These are phyloP conservation scores for Colletotrichum paranaense DNA, from an alignment of 2,329 filamentous ascomycete species.

Conservation along the genomic window DNA sequence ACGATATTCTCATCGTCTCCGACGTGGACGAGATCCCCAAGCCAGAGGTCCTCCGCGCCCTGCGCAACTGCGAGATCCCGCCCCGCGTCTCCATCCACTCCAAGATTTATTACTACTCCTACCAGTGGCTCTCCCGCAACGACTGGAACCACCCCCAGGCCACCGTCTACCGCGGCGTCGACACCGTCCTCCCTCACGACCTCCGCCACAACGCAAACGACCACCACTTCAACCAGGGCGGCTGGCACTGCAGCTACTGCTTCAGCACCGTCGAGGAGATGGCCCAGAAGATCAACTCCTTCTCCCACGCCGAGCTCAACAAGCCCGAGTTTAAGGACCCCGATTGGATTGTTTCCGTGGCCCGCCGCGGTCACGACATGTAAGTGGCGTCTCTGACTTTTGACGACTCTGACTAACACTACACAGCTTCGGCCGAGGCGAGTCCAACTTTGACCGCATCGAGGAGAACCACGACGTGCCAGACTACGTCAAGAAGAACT, in stretches of 20 bases:
- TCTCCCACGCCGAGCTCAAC: constrained; percentile 53
- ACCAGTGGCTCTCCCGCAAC: constrained; percentile 59
- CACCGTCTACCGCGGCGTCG: constrained; percentile 58
- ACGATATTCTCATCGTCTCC: constrained; percentile 69
- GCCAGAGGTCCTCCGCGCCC: constrained; percentile 58
- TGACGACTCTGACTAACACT: constrained; percentile 19
- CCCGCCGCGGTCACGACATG: constrained; percentile 55
- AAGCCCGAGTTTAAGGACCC: constrained; percentile 52
- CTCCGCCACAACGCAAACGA: constrained; percentile 61
- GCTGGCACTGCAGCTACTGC: constrained; percentile 73
- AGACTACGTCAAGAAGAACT: constrained; percentile 47
- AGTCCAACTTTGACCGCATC: constrained; percentile 41
- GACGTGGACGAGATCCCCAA: constrained; percentile 71
- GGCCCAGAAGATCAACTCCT: constrained; percentile 62
- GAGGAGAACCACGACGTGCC: constrained; percentile 56
- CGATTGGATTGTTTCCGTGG: constrained; percentile 51
- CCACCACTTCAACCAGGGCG: constrained; percentile 55
- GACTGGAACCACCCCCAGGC: constrained; percentile 71
- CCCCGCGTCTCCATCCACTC: constrained; percentile 62
- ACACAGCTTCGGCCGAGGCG: constrained; percentile 38
- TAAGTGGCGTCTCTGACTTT: constrained; percentile 45
- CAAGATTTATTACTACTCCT: constrained; percentile 68
- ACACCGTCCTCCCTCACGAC: constrained; percentile 64
- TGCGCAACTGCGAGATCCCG: constrained; percentile 64
- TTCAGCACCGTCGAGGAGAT: constrained; percentile 67